Conservation (phyloP, 352 stramenopile genomes). For the Globisporangium mamillatum region DNA sequence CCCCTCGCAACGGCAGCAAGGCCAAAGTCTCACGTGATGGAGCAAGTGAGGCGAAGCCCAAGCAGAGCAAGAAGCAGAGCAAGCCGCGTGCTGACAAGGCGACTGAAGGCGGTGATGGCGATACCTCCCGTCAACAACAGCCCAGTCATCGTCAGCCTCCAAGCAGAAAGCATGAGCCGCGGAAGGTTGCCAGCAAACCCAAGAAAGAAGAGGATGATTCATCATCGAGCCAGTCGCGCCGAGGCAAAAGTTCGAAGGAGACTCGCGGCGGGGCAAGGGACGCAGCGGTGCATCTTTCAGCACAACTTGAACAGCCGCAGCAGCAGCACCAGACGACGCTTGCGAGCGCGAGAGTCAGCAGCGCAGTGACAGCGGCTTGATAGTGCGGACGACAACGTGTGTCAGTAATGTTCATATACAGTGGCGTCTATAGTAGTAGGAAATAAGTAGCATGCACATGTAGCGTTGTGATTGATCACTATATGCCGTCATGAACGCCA, state of each 20-base stretch:
- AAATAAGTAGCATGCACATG: too few species aligned
- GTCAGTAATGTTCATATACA: not conserved
- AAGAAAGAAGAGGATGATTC: not conserved
- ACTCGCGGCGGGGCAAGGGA: not conserved
- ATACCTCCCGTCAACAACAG: not conserved
- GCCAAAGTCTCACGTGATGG: not conserved
- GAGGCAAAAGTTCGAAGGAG: conserved; percentile 4
- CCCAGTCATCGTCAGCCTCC: not conserved
- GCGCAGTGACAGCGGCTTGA: not conserved
- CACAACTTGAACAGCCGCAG: not conserved
- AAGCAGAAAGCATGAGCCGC: not conserved
- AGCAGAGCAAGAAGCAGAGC: conserved; percentile 8
- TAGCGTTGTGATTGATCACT: too few species aligned
- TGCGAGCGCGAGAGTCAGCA: not conserved
- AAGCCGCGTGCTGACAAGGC: not conserved
- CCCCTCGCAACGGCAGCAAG: not conserved
- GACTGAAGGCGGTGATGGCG: not conserved
- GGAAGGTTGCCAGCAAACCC: not conserved
- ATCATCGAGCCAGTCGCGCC: not conserved
- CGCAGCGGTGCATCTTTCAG: not conserved
- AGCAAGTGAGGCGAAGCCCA: not conserved
- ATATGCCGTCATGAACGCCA: too few species aligned
- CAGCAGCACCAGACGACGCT: not conserved
- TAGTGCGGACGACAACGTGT: not conserved
- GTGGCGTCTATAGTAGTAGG: not conserved